Base-by-base conservation (phyloP, 2,329 filamentous ascomycete species). In the Claviceps maximensis region DNA sequence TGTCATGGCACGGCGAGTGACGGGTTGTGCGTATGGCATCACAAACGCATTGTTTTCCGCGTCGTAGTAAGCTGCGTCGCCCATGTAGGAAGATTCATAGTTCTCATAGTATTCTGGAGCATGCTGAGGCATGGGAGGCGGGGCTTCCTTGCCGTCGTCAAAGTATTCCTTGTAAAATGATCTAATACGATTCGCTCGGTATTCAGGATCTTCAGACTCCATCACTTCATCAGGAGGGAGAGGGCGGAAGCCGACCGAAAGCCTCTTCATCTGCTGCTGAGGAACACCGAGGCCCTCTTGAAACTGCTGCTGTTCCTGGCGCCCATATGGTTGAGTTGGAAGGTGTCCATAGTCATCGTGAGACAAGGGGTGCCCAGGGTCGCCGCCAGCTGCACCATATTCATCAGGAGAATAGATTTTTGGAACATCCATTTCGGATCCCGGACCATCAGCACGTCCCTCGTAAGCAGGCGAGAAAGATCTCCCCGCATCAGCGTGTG, bases 81-180 rank as follows among this genome's bases (percentile, higher is more conserved):
- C 80, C 47, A 83, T 74, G 64, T 86, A 88, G 58, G 82, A 79
- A 21, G 79, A 72, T 54, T 86, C 82, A 62, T 88, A 87, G 61
- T 91, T 86, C 61, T 90, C 86, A 57, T 87, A 84, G 67, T 90
- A 87, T 52, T 75, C 65, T 17, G 63, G 59, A 23, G 57, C 59
- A 17, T 29, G 25, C 31, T 2, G 19, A 8, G 67, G 67, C 60
- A 75, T 59, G 1, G 71, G 70, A 27, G 72, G 73, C n/a, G 69
- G 61, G 6, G 65, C 59, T 44, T 69, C 67, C 65, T 82, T 87
- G 44, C 96, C 31, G 10, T 33, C 91, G 59, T 97, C 93, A 61
- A 98, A 98, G 72, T 98, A 98, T 66, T 98, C 93, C 73, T 96
- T 96, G 75, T 98, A 98, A 74, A 98, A 98, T 4, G 93, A 98